A percentile compares a stretch with the other conserved stretches of the same genome.
Evolutionary conservation across 768 basidiomycete genomes (phyloP).

Genomic region (Termitomyces sp.): DNA sequence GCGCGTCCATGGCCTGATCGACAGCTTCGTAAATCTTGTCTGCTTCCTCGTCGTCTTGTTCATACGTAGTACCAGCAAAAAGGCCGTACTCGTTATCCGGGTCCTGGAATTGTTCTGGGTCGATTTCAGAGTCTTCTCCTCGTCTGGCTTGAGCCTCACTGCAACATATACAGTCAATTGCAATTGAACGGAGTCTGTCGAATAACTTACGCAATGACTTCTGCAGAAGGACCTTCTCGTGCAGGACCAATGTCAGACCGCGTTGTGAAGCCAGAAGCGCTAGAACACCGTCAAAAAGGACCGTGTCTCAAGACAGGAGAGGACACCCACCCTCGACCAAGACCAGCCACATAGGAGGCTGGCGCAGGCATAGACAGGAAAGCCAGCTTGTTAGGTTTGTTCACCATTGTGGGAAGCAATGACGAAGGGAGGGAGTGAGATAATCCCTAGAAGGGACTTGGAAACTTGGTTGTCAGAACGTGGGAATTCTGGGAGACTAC

Average conservation of each 20-base stretch:
- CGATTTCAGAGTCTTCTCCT: slow-evolving; percentile 84
- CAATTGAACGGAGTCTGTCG: neutral
- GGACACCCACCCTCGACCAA: slow-evolving; percentile 81
- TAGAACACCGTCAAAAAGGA: slow-evolving; percentile 23
- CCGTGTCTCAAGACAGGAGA: slow-evolving; percentile 2
- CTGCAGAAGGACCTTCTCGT: slow-evolving; percentile 89
- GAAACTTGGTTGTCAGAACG: neutral
- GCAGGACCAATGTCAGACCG: slow-evolving; percentile 99
- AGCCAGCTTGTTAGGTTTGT: slow-evolving; percentile 73
- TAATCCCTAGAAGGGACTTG: neutral
- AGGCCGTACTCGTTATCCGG: slow-evolving; percentile 97
- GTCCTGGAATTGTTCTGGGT: slow-evolving; percentile 91
- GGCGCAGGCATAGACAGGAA: slow-evolving; percentile 92
- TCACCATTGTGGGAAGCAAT: slow-evolving; percentile 8
- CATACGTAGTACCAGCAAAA: slow-evolving; percentile 93
- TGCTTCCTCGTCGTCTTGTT: slow-evolving; percentile 96
- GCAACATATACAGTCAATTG: slow-evolving; percentile 1
- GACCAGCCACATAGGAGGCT: slow-evolving; percentile 96
- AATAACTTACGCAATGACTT: slow-evolving; percentile 71
- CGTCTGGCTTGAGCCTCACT: slow-evolving; percentile 84
- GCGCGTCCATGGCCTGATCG: slow-evolving; percentile 83
- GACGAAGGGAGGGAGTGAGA: neutral
- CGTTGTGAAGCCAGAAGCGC: slow-evolving; percentile 96
- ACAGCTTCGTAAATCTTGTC: slow-evolving; percentile 94
- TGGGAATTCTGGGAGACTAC: neutral